phyloP scores from a whole-genome alignment of 768 basidiomycete genomes.

The Tulasnella sp. region DNA sequence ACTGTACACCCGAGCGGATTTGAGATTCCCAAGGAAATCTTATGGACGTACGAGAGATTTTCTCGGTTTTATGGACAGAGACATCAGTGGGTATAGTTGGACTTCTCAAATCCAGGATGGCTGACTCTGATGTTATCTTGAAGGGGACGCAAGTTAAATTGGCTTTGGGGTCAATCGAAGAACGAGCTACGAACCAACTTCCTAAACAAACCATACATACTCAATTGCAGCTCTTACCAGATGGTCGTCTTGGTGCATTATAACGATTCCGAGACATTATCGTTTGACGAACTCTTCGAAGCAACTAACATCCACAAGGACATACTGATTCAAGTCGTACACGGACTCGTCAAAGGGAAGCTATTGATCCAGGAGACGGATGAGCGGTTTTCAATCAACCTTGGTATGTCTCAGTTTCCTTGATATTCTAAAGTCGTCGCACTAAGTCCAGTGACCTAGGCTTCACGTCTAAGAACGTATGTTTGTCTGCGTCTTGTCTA shows the following conservation, averaged over 20 bases:
- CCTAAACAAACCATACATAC: constrained; percentile 86
- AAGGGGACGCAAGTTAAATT: constrained; percentile 80
- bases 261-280: constrained; percentile 81
- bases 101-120: neutral
- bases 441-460: constrained; percentile 1
- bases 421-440: neutral
- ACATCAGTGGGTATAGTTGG: constrained; percentile 40
- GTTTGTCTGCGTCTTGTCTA: neutral
- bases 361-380: constrained; percentile 78
- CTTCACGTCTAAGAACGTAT: constrained; percentile 27
- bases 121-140: constrained; percentile 6
- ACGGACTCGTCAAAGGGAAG: constrained; percentile 73
- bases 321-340: constrained; percentile 39
- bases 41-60: constrained; percentile 83
- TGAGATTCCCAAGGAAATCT: constrained; percentile 77
- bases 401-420: constrained; percentile 35
- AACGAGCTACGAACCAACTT: constrained; percentile 93
- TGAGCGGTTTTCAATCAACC: constrained; percentile 87
- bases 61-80: constrained; percentile 86
- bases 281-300: constrained; percentile 61
- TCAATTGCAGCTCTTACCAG: constrained; percentile 92
- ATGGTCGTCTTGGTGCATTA: constrained; percentile 91
- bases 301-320: constrained; percentile 77
- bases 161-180: constrained; percentile 98
- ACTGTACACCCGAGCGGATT: constrained; percentile 75